Evolutionary conservation across 345 rosid species (phyloP), one percentile per base, ranked within the genome.

Genomic region (Abelmoschus esculentus): DNA sequence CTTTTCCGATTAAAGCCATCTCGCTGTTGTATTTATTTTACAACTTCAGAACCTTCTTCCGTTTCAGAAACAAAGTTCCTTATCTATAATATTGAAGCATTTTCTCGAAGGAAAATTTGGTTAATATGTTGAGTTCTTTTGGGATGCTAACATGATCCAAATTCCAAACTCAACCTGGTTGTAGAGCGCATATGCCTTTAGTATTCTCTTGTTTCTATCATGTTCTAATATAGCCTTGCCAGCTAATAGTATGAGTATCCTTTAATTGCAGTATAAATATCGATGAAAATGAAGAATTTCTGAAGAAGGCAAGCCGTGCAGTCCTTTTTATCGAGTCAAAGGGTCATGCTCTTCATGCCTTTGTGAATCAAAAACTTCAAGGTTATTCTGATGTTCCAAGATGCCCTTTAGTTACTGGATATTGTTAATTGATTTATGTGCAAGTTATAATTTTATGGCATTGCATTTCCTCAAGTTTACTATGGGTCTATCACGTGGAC

Each of bases 311-410:
- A 79, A 81, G 78, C 70, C 69, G 17, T 17, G 84, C 93, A 6
- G 77, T 83, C 78, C 93, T 91, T 46, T 67, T 83, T 69, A 84
- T 95, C 64, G 97, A 91, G 70, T 95, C 99, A 47, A 84, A 87
- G 76, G 99, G 97, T n/a, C 96, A 90, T 78, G 91, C 91, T 55
- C 88, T 91, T 73, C 96, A 88, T 83, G 86, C 77, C 72, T 95
- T 91, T 78, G 86, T 95, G 71, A 91, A 95, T 82, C 82, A 86
- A 65, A 67, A 85, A 69, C 83, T 86, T 73, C 72, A 85, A 84
- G 96, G 97, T 89, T 71, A 65, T 56, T 70, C 40, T 47, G 14
- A 59, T 26, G 73, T 74, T 68, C 71, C 42, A 26, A 64, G 59
- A 0, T 26, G 70, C 44, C 55, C 56, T 1, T 36, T 65, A 32